phyloP scores from a whole-genome alignment of 192 early-diverging fungal genomes.

The Coemansia sp. region DNA sequence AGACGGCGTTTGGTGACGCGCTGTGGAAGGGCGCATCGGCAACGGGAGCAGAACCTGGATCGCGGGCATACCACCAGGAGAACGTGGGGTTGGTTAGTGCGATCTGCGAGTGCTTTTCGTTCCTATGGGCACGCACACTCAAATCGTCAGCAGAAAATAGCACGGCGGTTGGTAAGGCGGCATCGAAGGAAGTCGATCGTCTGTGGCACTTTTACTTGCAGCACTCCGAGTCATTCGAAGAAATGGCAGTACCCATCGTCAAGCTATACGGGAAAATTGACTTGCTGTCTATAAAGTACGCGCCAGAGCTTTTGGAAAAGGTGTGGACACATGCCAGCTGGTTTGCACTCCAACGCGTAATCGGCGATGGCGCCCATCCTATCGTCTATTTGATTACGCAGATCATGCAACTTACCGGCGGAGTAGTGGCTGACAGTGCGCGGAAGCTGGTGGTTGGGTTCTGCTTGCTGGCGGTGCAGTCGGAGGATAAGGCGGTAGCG shows the following conservation, averaged over 20 bases:
- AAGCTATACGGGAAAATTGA: constrained; percentile 42
- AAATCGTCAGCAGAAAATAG: constrained; percentile 12
- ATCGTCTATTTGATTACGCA: constrained; percentile 32
- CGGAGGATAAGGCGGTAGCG: constrained; percentile 23
- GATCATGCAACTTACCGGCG: constrained; percentile 15
- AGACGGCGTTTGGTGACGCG: constrained; percentile 25
- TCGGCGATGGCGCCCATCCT: constrained; percentile 18
- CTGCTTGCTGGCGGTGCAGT: constrained; percentile 34
- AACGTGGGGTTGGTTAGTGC: constrained; percentile 44
- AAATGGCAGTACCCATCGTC: constrained; percentile 38
- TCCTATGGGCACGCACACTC: constrained; percentile 46
- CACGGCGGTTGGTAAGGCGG: constrained; percentile 32
- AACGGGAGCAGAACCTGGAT: neutral
- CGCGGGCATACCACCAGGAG: constrained; percentile 21
- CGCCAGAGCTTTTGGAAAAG: constrained; percentile 22
- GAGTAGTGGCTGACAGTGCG: constrained; percentile 14
- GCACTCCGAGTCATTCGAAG: constrained; percentile 21
- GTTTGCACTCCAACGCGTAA: constrained; percentile 44
- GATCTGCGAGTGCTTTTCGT: constrained; percentile 49
- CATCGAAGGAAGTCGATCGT: constrained; percentile 36
- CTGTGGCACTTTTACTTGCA: constrained; percentile 57
- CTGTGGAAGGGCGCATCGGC: constrained; percentile 46
- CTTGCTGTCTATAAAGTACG: constrained; percentile 27
- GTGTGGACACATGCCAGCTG: constrained; percentile 55
- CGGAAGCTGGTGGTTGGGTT: constrained; percentile 39